phyloP scores from a whole-genome alignment of 2,329 filamentous ascomycete genomes.

The Aspergillus versicolor region DNA sequence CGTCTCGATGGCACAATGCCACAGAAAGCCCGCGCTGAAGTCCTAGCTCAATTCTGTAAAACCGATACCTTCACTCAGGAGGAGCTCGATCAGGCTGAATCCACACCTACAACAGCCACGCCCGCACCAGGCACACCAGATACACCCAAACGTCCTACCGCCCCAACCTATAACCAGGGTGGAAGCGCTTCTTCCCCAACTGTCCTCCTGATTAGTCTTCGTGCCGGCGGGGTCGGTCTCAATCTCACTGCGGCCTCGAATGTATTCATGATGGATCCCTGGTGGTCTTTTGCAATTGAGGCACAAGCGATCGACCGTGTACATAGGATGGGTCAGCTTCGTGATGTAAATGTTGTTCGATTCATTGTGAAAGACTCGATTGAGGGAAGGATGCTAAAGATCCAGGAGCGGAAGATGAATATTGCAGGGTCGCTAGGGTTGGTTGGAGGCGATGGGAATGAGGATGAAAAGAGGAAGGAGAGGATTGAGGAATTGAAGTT shows the following conservation, averaged over 20 bases:
- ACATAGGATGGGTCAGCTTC: conserved; percentile 91
- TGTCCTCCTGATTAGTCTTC: conserved; percentile 78
- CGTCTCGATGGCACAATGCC: conserved; percentile 88
- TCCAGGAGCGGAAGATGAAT: conserved; percentile 85
- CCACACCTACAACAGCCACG: background rate
- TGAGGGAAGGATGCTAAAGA: conserved; percentile 88
- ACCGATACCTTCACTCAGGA: conserved; percentile 38
- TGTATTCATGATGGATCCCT: conserved; percentile 99
- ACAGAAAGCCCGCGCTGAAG: conserved; percentile 77
- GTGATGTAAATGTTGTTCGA: conserved; percentile 79
- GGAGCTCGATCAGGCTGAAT: conserved; percentile 36
- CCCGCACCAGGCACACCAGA: background rate
- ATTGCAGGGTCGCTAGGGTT: conserved; percentile 93
- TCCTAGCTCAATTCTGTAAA: conserved; percentile 70
- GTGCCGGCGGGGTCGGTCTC: conserved; percentile 88
- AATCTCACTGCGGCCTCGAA: conserved; percentile 86
- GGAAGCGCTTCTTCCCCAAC: conserved; percentile 19
- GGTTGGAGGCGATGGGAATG: conserved; percentile 86
- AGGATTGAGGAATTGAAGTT: conserved; percentile 93
- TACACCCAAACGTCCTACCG: background rate
- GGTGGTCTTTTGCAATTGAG: conserved; percentile 98
- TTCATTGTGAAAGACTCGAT: conserved; percentile 91
- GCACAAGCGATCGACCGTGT: conserved; percentile 97
- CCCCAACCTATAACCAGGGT: conserved; percentile 11
- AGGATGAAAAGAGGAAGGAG: conserved; percentile 88